Conservation (phyloP, 305 asterid species). For the Fraxinus velutina region DNA sequence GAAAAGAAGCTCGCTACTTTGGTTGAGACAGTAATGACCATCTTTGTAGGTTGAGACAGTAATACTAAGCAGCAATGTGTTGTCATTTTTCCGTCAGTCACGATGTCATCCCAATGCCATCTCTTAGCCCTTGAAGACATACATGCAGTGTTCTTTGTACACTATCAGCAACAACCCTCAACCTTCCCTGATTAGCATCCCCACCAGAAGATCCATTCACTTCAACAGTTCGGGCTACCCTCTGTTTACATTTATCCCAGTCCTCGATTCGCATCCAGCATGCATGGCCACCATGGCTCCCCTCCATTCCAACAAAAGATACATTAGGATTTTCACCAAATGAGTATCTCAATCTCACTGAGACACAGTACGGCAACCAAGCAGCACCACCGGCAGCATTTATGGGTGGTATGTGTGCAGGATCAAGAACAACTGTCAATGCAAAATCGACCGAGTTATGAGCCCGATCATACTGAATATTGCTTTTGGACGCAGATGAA, state of each 20-base stretch:
- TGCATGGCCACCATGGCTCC: slow-evolving; percentile 97
- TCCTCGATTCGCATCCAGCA: slow-evolving; percentile 83
- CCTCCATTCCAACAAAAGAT: slow-evolving; percentile 83
- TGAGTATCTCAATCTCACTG: slow-evolving; percentile 73
- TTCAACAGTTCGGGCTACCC: slow-evolving; percentile 65
- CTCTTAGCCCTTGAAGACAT: slow-evolving; percentile 81
- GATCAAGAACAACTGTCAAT: slow-evolving; percentile 89
- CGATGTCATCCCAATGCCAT: slow-evolving; percentile 41
- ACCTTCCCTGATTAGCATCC: slow-evolving; percentile 75
- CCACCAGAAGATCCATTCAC: slow-evolving; percentile 58
- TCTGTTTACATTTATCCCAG: slow-evolving; percentile 88
- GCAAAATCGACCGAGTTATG: slow-evolving; percentile 90
- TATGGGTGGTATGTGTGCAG: slow-evolving; percentile 76
- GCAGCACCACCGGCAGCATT: slow-evolving; percentile 99
- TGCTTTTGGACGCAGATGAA: slow-evolving; percentile 68
- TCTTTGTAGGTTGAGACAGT: neutral
- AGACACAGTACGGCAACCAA: slow-evolving; percentile 95
- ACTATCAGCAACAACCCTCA: slow-evolving; percentile 76
- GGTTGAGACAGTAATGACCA: neutral
- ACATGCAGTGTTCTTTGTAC: slow-evolving; percentile 76
- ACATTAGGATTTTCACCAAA: slow-evolving; percentile 73
- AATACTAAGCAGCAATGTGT: neutral
- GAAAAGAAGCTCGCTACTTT: neutral
- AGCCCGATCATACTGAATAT: slow-evolving; percentile 75
- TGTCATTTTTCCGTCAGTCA: slow-evolving; percentile 24